These are phyloP conservation scores for Streptanthus diversifolius DNA, from an alignment of 345 rosid species.

Conservation along the genomic window DNA sequence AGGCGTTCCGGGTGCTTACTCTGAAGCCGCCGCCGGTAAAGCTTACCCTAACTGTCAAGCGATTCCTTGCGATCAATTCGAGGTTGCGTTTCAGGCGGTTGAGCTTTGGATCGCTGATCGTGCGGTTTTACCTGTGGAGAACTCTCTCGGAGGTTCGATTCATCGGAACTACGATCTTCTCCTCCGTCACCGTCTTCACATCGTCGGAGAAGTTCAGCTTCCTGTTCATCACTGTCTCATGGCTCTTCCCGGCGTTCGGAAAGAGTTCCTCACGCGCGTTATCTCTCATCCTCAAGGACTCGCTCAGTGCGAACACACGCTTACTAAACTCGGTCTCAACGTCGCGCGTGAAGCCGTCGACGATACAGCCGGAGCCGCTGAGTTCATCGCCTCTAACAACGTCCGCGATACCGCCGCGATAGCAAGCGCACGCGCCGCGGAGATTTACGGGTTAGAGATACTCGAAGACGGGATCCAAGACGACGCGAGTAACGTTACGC, in stretches of 20 bases:
- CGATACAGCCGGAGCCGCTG: slow-evolving; percentile 94
- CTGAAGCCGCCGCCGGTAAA: slow-evolving; percentile 96
- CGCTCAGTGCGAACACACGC: slow-evolving; percentile 80
- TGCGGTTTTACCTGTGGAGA: slow-evolving; percentile 89
- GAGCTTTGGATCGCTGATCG: slow-evolving; percentile 99
- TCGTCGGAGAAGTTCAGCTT: slow-evolving; percentile 92
- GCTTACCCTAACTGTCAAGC: slow-evolving; percentile 94
- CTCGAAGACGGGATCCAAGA: slow-evolving; percentile 90
- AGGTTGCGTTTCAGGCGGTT: slow-evolving; percentile 93
- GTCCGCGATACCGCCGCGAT: slow-evolving; percentile 85
- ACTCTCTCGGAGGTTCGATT: slow-evolving; percentile 93
- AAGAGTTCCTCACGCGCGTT: slow-evolving; percentile 73
- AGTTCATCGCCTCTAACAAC: slow-evolving; percentile 64
- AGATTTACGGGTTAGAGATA: slow-evolving; percentile 69
- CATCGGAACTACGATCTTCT: slow-evolving; percentile 94
- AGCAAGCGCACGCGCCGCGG: slow-evolving; percentile 93
- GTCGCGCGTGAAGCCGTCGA: slow-evolving; percentile 89
- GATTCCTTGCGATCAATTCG: slow-evolving; percentile 95
- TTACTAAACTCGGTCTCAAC: slow-evolving; percentile 73
- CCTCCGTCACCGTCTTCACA: slow-evolving; percentile 95
- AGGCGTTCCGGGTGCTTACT: slow-evolving; percentile 97
- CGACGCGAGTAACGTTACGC: slow-evolving; percentile 80
- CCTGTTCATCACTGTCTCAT: slow-evolving; percentile 93
- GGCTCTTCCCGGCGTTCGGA: slow-evolving; percentile 83
- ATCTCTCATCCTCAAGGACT: slow-evolving; percentile 98